A percentile compares a stretch with the other conserved stretches of the same genome.
Conservation (phyloP, 352 stramenopile species). For the Blastocystis sp. region DNA sequence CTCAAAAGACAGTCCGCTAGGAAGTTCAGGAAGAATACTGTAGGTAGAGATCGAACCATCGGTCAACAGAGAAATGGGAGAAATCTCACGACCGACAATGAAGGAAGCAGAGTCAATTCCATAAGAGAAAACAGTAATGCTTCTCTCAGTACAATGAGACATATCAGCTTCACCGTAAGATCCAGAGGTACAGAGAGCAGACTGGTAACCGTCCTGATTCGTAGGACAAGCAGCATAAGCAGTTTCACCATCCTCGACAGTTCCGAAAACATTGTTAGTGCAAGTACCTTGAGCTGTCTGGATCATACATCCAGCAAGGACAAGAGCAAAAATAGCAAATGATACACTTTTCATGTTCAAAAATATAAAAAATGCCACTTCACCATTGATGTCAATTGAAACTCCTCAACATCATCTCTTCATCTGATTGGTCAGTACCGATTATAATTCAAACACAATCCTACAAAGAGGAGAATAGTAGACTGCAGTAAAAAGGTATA, state of each 20-base stretch:
- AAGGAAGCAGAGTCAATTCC: background rate
- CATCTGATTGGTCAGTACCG: background rate
- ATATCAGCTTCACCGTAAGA: background rate
- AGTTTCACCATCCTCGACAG: background rate
- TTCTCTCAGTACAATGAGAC: background rate
- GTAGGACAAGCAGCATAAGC: background rate
- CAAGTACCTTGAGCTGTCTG: background rate
- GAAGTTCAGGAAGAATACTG: background rate
- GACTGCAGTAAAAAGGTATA: no score
- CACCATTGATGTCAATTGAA: background rate
- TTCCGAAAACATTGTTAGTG: background rate
- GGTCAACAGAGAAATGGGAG: background rate
- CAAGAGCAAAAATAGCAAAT: background rate
- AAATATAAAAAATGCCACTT: background rate
- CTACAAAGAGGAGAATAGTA: no score
- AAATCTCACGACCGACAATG: background rate
- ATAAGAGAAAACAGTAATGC: constrained; percentile 24
- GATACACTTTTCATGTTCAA: background rate
- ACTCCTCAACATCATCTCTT: background rate
- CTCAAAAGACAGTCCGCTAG: background rate
- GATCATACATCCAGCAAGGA: background rate
- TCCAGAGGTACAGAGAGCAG: background rate
- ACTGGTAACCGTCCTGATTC: background rate
- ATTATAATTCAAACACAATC: no score
- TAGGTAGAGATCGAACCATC: background rate